Percentiles rank a stretch among this genome's conserved stretches.
These are phyloP conservation scores for Endotrypanum monterogeii DNA, from an alignment of 208 protist species.

Conservation along the genomic window DNA sequence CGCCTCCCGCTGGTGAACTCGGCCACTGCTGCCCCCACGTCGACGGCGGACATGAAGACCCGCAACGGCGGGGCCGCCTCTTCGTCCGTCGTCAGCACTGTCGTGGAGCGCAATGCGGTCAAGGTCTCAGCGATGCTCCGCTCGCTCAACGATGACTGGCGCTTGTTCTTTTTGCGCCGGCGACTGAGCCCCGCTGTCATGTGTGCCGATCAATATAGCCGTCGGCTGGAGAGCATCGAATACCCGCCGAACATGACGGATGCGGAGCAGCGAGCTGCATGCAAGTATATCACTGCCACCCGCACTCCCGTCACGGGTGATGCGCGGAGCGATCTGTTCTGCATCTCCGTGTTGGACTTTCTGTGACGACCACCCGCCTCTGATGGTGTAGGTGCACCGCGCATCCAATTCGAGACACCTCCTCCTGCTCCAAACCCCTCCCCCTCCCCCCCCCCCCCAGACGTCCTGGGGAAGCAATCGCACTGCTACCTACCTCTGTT, in stretches of 20 bases:
- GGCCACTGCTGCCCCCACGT: not conserved
- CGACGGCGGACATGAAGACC: not conserved
- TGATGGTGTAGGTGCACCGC: not conserved
- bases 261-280: conserved; percentile 7
- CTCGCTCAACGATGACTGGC: conserved; percentile 7
- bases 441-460: not conserved
- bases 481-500: no score
- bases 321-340: not conserved
- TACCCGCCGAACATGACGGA: conserved; percentile 3
- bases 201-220: not conserved
- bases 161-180: not conserved
- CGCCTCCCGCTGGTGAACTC: not conserved
- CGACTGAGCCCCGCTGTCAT: not conserved
- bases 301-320: not conserved
- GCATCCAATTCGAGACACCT: not conserved
- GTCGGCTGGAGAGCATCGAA: not conserved
- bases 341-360: conserved; percentile 5
- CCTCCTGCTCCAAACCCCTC: not conserved
- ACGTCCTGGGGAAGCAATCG: not conserved
- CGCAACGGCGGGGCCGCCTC: not conserved
- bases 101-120: not conserved
- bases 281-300: not conserved
- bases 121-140: not conserved
- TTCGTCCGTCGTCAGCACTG: not conserved
- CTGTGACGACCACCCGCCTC: not conserved